Evolutionary conservation across 805 yeast species (phyloP).

Genomic region (Saccharomycopsis sp.): DNA sequence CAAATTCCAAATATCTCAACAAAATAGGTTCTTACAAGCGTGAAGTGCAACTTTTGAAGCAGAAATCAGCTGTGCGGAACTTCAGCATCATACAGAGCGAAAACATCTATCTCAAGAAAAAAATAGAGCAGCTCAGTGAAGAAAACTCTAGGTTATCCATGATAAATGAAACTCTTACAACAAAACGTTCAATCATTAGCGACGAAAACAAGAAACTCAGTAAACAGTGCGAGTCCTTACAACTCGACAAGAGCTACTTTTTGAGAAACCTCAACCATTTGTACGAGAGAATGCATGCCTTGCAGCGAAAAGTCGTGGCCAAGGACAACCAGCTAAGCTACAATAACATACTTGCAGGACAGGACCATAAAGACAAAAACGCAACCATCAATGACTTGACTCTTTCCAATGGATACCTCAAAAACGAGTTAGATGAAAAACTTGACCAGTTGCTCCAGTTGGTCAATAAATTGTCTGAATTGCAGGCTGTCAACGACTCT

Average conservation of each 20-base stretch:
- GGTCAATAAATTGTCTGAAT: constrained; percentile 10
- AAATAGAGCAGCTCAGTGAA: constrained; percentile 2
- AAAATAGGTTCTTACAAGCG: background rate
- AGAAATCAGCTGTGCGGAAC: background rate
- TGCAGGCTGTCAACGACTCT: constrained; percentile 13
- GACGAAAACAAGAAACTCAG: constrained; percentile 1
- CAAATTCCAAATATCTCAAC: background rate
- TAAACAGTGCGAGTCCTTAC: background rate
- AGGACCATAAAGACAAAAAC: constrained; percentile 5
- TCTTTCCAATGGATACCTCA: constrained; percentile 9
- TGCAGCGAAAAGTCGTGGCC: constrained; percentile 8
- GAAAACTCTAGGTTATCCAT: background rate
- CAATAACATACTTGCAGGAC: constrained; percentile 7
- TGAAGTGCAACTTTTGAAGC: background rate
- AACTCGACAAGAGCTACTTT: background rate
- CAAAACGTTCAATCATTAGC: background rate
- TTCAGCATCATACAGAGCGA: background rate
- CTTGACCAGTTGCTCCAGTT: constrained; percentile 10
- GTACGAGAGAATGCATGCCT: constrained; percentile 14
- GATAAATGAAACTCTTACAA: background rate
- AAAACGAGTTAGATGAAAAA: constrained; percentile 14
- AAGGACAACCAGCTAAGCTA: constrained; percentile 14
- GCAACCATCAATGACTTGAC: constrained; percentile 5
- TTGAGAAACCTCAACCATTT: constrained; percentile 11
- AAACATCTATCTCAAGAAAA: background rate